A percentile compares a stretch with the other conserved stretches of the same genome.
phyloP scores from a whole-genome alignment of 2,329 filamentous ascomycete species.

The Fonsecaea erecta region DNA sequence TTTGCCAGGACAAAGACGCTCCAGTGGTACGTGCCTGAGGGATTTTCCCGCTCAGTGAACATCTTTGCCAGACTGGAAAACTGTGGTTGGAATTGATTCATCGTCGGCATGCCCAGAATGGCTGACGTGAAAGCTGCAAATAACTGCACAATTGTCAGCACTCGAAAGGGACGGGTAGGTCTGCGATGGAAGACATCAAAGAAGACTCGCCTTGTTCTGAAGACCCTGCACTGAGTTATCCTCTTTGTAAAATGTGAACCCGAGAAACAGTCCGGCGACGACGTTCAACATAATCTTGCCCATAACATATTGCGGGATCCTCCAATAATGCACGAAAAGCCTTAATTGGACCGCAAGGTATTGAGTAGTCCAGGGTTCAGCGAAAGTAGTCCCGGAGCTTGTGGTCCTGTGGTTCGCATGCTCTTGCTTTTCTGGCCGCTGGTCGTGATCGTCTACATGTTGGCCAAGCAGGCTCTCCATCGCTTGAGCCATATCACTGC shows the following conservation, averaged over 20 bases:
- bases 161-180: not conserved
- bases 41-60: conserved; percentile 2
- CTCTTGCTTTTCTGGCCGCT: not conserved
- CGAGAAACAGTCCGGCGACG: conserved; percentile 53
- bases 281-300: conserved; percentile 65
- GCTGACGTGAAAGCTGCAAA: conserved; percentile 49
- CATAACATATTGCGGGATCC: conserved; percentile 72
- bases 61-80: not conserved
- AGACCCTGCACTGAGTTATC: conserved; percentile 67
- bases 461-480: not conserved
- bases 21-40: conserved; percentile 1
- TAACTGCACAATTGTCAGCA: conserved; percentile 47
- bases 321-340: conserved; percentile 89
- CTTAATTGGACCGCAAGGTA: conserved; percentile 68
- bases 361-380: conserved; percentile 71
- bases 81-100: conserved; percentile 7
- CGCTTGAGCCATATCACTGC: not conserved
- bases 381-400: conserved; percentile 65
- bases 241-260: conserved; percentile 68
- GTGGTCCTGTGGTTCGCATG: not conserved
- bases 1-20: not conserved
- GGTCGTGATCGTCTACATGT: too few species aligned
- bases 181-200: conserved; percentile 25
- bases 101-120: not conserved
- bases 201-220: conserved; percentile 74